These are phyloP conservation scores for Hawksworthiomyces lignivorus DNA, from an alignment of 2,329 filamentous ascomycete genomes.

Conservation along the genomic window DNA sequence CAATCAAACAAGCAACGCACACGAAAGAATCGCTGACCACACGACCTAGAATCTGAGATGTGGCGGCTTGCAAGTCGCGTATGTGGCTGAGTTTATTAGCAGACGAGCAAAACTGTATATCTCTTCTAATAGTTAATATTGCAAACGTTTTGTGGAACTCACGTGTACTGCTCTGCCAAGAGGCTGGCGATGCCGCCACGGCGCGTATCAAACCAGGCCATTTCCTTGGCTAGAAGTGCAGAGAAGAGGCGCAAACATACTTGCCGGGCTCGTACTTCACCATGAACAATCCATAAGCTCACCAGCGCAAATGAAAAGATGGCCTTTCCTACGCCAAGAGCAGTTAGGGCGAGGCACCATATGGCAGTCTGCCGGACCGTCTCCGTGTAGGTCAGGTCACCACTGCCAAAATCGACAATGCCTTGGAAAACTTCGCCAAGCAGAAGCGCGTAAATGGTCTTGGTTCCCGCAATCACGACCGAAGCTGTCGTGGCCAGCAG, in stretches of 20 bases:
- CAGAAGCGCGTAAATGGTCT: slow-evolving; percentile 60
- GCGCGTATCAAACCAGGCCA: slow-evolving; percentile 74
- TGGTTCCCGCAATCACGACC: slow-evolving; percentile 51
- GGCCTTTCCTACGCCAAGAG: slow-evolving; percentile 59
- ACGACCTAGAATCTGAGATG: slow-evolving; percentile 71
- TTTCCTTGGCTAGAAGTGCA: slow-evolving; percentile 61
- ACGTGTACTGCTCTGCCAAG: slow-evolving; percentile 67
- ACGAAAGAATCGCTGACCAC: slow-evolving; percentile 58
- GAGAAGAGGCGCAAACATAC: slow-evolving; percentile 59
- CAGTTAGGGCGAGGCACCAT: slow-evolving; percentile 56
- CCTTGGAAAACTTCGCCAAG: slow-evolving; percentile 68
- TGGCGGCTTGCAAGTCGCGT: slow-evolving; percentile 71
- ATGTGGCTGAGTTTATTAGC: too few species aligned
- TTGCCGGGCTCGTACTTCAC: slow-evolving; percentile 67
- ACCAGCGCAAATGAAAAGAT: slow-evolving; percentile 60
- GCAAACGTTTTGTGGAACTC: too few species aligned
- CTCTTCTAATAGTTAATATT: too few species aligned
- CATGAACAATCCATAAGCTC: slow-evolving; percentile 65
- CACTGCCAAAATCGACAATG: slow-evolving; percentile 57
- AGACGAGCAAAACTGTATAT: too few species aligned
- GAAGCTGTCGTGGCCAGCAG: slow-evolving; percentile 48
- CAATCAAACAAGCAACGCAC: slow-evolving; percentile 53
- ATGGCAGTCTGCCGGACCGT: slow-evolving; percentile 49
- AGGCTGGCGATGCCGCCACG: slow-evolving; percentile 65
- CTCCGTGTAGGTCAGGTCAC: slow-evolving; percentile 25